phyloP scores from a whole-genome alignment of 2,329 filamentous ascomycete species.

The Alternaria ventricosa region DNA sequence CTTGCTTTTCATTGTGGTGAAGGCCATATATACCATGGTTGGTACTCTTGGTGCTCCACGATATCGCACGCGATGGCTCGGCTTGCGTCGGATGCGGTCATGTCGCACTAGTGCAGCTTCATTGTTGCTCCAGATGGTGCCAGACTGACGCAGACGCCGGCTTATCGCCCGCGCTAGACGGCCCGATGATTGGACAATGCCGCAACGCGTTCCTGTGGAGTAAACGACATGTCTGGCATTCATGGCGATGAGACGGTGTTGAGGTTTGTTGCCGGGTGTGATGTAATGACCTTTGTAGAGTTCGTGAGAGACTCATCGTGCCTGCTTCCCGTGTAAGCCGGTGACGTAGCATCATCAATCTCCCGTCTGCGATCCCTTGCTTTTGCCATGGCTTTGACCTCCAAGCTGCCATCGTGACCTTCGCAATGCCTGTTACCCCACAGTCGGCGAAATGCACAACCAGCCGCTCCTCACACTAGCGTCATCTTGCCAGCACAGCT shows the following conservation, averaged over 20 bases:
- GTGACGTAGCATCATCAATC: background rate
- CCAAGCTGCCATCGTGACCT: slow-evolving; percentile 12
- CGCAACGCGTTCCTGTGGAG: background rate
- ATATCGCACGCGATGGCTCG: slow-evolving; percentile 29
- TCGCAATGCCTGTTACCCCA: slow-evolving; percentile 16
- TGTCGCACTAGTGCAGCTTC: slow-evolving; percentile 20
- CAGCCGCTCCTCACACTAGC: background rate
- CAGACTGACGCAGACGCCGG: slow-evolving; percentile 24
- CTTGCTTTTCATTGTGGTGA: slow-evolving; percentile 7
- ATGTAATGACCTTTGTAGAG: background rate
- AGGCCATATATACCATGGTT: slow-evolving; percentile 33
- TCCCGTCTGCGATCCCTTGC: background rate
- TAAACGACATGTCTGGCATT: background rate
- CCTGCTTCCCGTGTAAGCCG: background rate
- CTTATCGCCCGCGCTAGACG: slow-evolving; percentile 2
- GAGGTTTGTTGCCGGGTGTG: background rate
- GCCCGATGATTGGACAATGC: slow-evolving; percentile 16
- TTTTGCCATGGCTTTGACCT: background rate
- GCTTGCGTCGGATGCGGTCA: slow-evolving; percentile 34
- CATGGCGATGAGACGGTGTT: background rate
- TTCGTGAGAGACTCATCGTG: background rate
- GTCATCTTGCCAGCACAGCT: slow-evolving; percentile 3
- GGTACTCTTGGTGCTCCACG: slow-evolving; percentile 16
- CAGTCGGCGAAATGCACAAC: slow-evolving; percentile 8
- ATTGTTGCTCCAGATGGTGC: slow-evolving; percentile 8